These are phyloP conservation scores for Komagataella ulmi DNA, from an alignment of 805 yeast species.

Conservation along the genomic window DNA sequence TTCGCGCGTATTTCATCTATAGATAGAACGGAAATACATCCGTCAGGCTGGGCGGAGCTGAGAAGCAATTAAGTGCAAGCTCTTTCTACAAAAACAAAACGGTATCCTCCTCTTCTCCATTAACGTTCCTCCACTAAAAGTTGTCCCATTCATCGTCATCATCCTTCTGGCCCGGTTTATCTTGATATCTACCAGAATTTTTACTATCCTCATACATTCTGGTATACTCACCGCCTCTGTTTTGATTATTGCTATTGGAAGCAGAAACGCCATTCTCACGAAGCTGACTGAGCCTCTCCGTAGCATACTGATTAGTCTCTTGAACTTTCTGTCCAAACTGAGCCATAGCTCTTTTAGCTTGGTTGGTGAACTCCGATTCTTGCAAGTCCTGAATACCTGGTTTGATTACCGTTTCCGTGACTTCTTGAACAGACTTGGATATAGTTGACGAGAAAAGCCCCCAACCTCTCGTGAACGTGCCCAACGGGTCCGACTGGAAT, in stretches of 20 bases:
- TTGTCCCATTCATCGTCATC: neutral
- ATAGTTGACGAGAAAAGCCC: slow-evolving; percentile 82
- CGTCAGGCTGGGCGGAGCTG: neutral
- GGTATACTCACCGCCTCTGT: neutral
- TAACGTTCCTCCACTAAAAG: neutral
- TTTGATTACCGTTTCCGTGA: slow-evolving; percentile 77
- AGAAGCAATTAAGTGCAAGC: neutral
- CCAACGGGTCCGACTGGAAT: slow-evolving; percentile 74
- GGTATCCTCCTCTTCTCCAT: neutral
- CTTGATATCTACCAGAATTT: neutral
- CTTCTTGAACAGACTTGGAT: slow-evolving; percentile 71
- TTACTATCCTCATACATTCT: neutral
- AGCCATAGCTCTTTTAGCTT: slow-evolving; percentile 86
- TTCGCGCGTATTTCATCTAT: neutral
- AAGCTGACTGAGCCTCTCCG: neutral
- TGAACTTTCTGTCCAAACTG: slow-evolving; percentile 93
- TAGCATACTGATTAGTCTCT: slow-evolving; percentile 52
- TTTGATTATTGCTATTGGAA: neutral
- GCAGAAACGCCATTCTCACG: neutral
- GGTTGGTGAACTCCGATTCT: slow-evolving; percentile 65
- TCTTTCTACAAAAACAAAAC: neutral
- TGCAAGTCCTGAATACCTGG: slow-evolving; percentile 80
- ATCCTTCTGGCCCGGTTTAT: neutral
- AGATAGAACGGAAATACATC: no score
- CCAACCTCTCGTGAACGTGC: slow-evolving; percentile 91